phyloP scores from a whole-genome alignment of 2,329 filamentous ascomycete genomes.

The Aplosporella prunicola region DNA sequence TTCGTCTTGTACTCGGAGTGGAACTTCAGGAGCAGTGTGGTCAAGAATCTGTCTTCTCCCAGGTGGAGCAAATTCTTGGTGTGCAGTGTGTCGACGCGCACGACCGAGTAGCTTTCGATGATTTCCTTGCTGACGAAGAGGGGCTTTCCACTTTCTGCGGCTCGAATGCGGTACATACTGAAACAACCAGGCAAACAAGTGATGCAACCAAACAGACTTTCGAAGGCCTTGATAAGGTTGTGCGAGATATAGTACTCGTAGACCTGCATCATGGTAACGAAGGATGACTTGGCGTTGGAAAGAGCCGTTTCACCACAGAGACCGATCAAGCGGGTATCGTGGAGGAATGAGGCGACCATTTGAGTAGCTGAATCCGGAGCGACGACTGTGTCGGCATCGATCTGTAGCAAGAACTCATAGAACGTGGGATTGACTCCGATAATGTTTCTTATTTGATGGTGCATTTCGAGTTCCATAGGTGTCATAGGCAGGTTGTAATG shows the following conservation, averaged over 20 bases:
- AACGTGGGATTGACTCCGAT: slow-evolving; percentile 98
- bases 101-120: slow-evolving; percentile 77
- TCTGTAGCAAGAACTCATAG: slow-evolving; percentile 93
- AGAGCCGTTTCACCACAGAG: slow-evolving; percentile 91
- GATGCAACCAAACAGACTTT: slow-evolving; percentile 92
- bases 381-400: slow-evolving; percentile 95
- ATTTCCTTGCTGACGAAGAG: slow-evolving; percentile 92
- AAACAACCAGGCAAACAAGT: slow-evolving; percentile 98
- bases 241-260: slow-evolving; percentile 99
- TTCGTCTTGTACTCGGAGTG: slow-evolving; percentile 97
- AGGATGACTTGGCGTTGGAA: slow-evolving; percentile 84
- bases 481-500: slow-evolving; percentile 97
- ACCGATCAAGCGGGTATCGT: slow-evolving; percentile 88
- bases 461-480: slow-evolving; percentile 93
- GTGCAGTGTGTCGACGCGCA: slow-evolving; percentile 93
- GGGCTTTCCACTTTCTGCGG: slow-evolving; percentile 88
- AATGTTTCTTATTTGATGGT: slow-evolving; percentile 96
- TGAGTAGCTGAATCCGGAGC: slow-evolving; percentile 81
- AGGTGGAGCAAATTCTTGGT: slow-evolving; percentile 98
- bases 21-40: slow-evolving; percentile 84
- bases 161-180: slow-evolving; percentile 96
- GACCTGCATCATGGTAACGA: slow-evolving; percentile 98
- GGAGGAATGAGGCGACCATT: slow-evolving; percentile 81
- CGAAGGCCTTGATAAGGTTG: slow-evolving; percentile 92
- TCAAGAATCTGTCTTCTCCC: slow-evolving; percentile 95